A percentile compares a stretch with the other conserved stretches of the same genome.
Evolutionary conservation across 140 eudicot genomes (phyloP).

Genomic region (Erigeron philadelphicus): DNA sequence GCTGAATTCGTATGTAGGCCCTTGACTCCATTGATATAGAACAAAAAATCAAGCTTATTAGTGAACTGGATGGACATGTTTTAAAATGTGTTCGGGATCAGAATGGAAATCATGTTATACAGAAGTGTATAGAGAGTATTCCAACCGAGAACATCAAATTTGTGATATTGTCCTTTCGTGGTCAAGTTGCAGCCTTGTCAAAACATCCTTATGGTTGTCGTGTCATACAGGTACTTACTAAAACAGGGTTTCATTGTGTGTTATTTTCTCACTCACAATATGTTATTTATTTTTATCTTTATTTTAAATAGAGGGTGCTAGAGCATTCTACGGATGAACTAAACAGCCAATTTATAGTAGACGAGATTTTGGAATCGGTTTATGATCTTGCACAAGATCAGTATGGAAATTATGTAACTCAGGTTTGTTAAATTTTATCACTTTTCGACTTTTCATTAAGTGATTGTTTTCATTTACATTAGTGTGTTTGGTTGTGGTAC

Average conservation of each 20-base stretch:
- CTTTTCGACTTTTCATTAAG: not conserved
- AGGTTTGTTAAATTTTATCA: conserved; percentile 40
- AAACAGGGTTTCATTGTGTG: not conserved
- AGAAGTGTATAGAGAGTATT: conserved; percentile 69
- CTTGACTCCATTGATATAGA: conserved; percentile 65
- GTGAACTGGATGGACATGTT: conserved; percentile 74
- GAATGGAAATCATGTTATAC: conserved; percentile 86
- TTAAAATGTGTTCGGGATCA: conserved; percentile 72
- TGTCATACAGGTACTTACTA: conserved; percentile 64
- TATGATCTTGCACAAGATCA: conserved; percentile 75
- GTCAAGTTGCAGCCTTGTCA: conserved; percentile 62
- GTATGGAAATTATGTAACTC: conserved; percentile 87
- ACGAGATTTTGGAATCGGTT: conserved; percentile 75
- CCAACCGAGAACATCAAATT: conserved; percentile 51
- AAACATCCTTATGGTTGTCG: conserved; percentile 87
- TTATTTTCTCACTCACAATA: not conserved
- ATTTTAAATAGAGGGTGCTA: conserved; percentile 52
- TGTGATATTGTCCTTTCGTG: conserved; percentile 57
- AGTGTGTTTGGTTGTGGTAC: conserved; percentile 21
- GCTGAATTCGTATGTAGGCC: conserved; percentile 42
- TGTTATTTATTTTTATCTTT: not conserved
- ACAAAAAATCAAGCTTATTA: conserved; percentile 57
- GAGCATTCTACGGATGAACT: conserved; percentile 57
- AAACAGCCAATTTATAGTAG: conserved; percentile 57
- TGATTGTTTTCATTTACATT: conserved; percentile 14